Evolutionary conservation across 257 asterid species (phyloP), one percentile per base, ranked within the genome.

Genomic region (Solanum pennellii): DNA sequence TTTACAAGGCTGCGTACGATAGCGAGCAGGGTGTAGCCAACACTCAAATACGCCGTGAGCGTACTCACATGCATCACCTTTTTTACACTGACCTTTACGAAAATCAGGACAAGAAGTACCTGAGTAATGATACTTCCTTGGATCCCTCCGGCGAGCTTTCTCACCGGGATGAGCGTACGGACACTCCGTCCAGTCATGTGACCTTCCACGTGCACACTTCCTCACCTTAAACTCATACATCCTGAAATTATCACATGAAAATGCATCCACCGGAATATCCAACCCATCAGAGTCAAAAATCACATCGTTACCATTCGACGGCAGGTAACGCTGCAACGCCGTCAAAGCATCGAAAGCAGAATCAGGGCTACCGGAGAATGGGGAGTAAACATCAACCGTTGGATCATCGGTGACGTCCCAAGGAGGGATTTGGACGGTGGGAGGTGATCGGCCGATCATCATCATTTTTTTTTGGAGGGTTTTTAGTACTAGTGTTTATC

Each of bases 131-230:
- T 84, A 90, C 94, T 90, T 93, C 8, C 95, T 87, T 9, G 99
- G 99, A 85, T 96, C 98, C 87, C 99, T 72, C 85, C 99, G 94
- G 76, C 98, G 94, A 76, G 98, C 98, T 92, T 96, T 96, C 92
- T 96, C 98, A 5, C 98, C 98, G 9, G 98, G 98, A 68, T 96
- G 98, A 1, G 98, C 98, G 86, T 88, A 96, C 21, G 98, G 98
- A 87, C 98, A 96, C 85, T 92, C 98, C 23, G 99, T 96, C 99
- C 99, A 96, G 93, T 95, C 99, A 74, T 96, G 99, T 52, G 98
- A 93, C 91, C 97, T 90, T 37, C 94, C 93, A 27, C 95, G 92
- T 21, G 93, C 87, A 92, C 99, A 96, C 49, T 89, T 91, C 90
- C 91, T 89, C 83, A 96, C 98, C 89, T 96, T 96, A 85, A 96